A percentile compares a stretch with the other conserved stretches of the same genome.
These are phyloP conservation scores for Senna siamea DNA, from an alignment of 306 rosid species.

Conservation along the genomic window DNA sequence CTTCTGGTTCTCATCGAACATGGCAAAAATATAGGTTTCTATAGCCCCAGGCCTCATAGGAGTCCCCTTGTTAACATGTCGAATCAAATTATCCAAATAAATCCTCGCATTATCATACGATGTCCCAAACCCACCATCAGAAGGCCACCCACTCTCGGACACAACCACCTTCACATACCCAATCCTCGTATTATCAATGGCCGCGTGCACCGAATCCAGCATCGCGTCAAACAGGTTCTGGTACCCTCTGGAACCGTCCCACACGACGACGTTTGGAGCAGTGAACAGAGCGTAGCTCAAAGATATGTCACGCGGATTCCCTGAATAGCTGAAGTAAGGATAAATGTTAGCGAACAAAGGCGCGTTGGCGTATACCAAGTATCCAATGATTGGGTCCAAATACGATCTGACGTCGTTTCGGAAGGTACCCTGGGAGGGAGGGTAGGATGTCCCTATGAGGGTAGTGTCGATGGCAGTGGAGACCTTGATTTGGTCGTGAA, in stretches of 20 bases:
- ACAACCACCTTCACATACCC: slow-evolving; percentile 63
- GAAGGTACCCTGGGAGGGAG: slow-evolving; percentile 65
- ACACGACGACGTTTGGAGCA: slow-evolving; percentile 48
- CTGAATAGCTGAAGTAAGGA: slow-evolving; percentile 58
- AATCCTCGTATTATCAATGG: slow-evolving; percentile 56
- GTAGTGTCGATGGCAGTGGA: slow-evolving; percentile 67
- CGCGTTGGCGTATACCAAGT: slow-evolving; percentile 52
- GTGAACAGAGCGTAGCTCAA: slow-evolving; percentile 62
- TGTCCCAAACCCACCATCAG: slow-evolving; percentile 54
- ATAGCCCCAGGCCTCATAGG: slow-evolving; percentile 58
- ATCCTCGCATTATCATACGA: slow-evolving; percentile 52
- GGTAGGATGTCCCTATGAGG: slow-evolving; percentile 59
- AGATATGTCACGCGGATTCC: slow-evolving; percentile 55
- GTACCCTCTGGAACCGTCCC: slow-evolving; percentile 54
- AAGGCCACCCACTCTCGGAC: slow-evolving; percentile 79
- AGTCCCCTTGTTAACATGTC: slow-evolving; percentile 59
- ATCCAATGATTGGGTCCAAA: slow-evolving; percentile 63
- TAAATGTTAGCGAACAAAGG: slow-evolving; percentile 67
- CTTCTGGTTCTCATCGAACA: slow-evolving; percentile 55
- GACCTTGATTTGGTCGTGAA: slow-evolving; percentile 52
- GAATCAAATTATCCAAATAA: slow-evolving; percentile 55
- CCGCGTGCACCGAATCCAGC: slow-evolving; percentile 58
- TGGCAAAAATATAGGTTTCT: slow-evolving; percentile 47
- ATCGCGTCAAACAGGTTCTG: slow-evolving; percentile 70
- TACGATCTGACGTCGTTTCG: slow-evolving; percentile 60